A percentile compares a stretch with the other conserved stretches of the same genome.
Evolutionary conservation across 257 asterid species (phyloP).

Genomic region (Plantago elongata): DNA sequence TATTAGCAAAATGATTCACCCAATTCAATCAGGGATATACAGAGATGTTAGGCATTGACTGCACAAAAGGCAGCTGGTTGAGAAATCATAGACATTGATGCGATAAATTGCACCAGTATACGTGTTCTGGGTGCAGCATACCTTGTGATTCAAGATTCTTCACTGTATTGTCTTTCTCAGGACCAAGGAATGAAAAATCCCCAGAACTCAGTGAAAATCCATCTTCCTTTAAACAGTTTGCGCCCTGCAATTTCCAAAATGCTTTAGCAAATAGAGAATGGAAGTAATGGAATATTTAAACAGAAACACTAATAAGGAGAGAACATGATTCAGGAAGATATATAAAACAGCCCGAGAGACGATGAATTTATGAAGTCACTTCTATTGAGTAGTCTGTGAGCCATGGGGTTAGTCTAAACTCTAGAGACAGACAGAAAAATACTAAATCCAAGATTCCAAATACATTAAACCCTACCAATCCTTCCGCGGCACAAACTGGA

Average conservation of each 20-base stretch:
- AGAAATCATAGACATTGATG: no score
- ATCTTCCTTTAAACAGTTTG: slow-evolving; percentile 56
- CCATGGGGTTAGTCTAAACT: no score
- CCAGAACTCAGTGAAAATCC: slow-evolving; percentile 84
- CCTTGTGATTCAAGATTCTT: slow-evolving; percentile 63
- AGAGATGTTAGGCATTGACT: no score
- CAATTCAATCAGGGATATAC: no score
- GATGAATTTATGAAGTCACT: neutral
- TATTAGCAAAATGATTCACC: neutral
- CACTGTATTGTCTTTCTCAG: slow-evolving; percentile 53
- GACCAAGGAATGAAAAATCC: slow-evolving; percentile 88
- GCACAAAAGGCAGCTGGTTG: no score
- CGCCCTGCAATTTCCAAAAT: slow-evolving; percentile 50
- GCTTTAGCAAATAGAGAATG: slow-evolving; percentile 11
- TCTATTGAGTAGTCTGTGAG: neutral
- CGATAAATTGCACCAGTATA: neutral
- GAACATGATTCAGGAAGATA: neutral
- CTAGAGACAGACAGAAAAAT: no score
- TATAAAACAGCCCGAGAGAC: neutral
- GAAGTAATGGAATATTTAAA: neutral
- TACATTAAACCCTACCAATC: slow-evolving; percentile 52
- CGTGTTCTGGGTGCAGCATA: slow-evolving; percentile 20
- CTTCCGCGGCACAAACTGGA: slow-evolving; percentile 54
- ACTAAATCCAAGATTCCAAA: neutral
- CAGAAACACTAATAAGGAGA: neutral